Evolutionary conservation across 2,329 filamentous ascomycete genomes (phyloP), one percentile per base, ranked within the genome.

Genomic region (Orbilia ellipsospora): DNA sequence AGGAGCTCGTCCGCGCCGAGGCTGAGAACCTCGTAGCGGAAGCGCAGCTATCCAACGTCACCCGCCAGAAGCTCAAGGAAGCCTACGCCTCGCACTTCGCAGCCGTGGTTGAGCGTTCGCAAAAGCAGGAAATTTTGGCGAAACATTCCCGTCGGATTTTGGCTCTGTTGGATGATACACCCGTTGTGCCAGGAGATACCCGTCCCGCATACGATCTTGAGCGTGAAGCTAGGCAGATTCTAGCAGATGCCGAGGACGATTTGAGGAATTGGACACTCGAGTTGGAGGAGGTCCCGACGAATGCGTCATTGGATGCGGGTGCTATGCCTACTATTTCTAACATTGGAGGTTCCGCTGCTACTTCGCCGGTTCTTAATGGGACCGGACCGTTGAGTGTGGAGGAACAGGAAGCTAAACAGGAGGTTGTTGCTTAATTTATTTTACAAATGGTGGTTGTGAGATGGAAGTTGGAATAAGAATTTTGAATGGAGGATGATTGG

Each of bases 41-140:
- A 84, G 95, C 95, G 20, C 95, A 99, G 83, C 86, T 99, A 82
- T 94, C 92, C 81, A 99, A 99, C 82, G 89, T 97, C 92, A 98
- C 95, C 42, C 92, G 95, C 70, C 92, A 95, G 83, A 98, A 97
- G 84, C 87, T 99, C 84, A 97, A 96, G 84, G 92, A 97, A 83
- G 92, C 95, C 23, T 98, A 94, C 81, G 92, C 94, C 78, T 83
- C 92, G 74, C 93, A 98, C 82, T 92, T 97, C 78, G 88, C 91
- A 15, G 93, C 94, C 73, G 92, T 93, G 18, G 96, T 99, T 79
- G 95, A 99, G 85, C 91, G 94, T 36, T 93, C 93, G 23, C 95
- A 98, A 85, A 98, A 98, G 85, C 95, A 99, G 82, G 92, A 94
- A 80, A 92, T 99, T 74, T 88, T 99, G 15, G 94, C 95, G 69